Conservation (phyloP, 2,329 filamentous ascomycete genomes). For the Aspergillus udagawae region DNA sequence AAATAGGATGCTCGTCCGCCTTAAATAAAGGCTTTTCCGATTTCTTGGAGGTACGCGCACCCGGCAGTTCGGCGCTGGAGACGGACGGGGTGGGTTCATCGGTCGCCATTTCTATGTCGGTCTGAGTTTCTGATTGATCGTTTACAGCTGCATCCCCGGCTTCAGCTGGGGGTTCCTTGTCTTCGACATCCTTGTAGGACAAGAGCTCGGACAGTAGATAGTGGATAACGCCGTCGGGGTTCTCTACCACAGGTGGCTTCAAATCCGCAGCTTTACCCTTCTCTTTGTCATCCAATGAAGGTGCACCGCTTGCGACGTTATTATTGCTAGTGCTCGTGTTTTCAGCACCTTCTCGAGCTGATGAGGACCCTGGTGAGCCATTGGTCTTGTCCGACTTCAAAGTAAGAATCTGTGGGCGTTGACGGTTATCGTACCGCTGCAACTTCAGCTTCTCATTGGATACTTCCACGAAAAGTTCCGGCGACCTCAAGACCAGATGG, state of each 20-base stretch:
- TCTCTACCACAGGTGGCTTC: conserved; percentile 82
- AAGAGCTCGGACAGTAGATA: conserved; percentile 90
- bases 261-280: conserved; percentile 61
- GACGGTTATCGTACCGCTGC: conserved; percentile 55
- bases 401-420: conserved; percentile 50
- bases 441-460: conserved; percentile 81
- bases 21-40: conserved; percentile 74
- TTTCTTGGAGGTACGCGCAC: conserved; percentile 54
- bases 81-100: conserved; percentile 35
- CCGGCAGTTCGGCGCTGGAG: conserved; percentile 26
- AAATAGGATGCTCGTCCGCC: conserved; percentile 88
- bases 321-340: conserved; percentile 31
- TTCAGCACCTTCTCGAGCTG: conserved; percentile 21
- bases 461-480: conserved; percentile 80
- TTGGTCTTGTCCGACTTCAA: conserved; percentile 48
- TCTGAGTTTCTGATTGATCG: conserved; percentile 31
- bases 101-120: conserved; percentile 50
- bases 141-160: conserved; percentile 23
- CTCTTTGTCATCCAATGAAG: conserved; percentile 23
- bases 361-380: conserved; percentile 17
- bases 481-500: conserved; percentile 73
- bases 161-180: conserved; percentile 60
- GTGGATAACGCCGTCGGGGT: conserved; percentile 90
- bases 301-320: conserved; percentile 17
- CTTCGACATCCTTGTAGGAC: conserved; percentile 87